These are phyloP conservation scores for Diospyros lotus DNA, from an alignment of 148 eudicot species.

Conservation along the genomic window DNA sequence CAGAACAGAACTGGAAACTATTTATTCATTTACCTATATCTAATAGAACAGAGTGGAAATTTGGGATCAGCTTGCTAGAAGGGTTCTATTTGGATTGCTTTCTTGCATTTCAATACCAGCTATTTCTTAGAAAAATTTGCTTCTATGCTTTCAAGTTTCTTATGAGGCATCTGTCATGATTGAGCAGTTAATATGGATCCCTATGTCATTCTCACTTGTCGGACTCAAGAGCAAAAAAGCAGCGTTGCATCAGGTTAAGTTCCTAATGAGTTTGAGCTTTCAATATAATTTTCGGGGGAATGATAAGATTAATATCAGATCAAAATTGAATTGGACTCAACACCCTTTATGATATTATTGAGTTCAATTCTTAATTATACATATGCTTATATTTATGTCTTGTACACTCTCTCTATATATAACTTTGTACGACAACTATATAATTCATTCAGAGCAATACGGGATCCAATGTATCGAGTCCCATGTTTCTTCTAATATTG, in stretches of 20 bases:
- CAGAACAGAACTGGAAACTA: too few species aligned
- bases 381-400: too few species aligned
- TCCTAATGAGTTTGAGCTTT: background rate
- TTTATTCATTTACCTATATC: background rate
- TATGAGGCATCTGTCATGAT: background rate
- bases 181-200: slow-evolving; percentile 54
- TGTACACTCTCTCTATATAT: background rate
- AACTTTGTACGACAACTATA: background rate
- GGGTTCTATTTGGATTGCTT: background rate
- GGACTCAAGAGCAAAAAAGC: slow-evolving; percentile 60
- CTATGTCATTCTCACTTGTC: slow-evolving; percentile 46
- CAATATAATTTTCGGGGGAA: background rate
- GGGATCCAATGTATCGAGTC: background rate
- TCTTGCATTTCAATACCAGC: background rate
- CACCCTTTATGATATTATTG: too few species aligned
- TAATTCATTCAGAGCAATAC: background rate
- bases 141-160: background rate
- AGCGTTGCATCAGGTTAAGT: slow-evolving; percentile 48
- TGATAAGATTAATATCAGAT: too few species aligned
- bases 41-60: background rate
- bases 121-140: background rate
- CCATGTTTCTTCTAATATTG: background rate
- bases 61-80: background rate
- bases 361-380: too few species aligned
- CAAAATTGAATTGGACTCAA: too few species aligned